Conservation (phyloP, 176 grass and related monocot genomes). For the Aegilops bicornis region DNA sequence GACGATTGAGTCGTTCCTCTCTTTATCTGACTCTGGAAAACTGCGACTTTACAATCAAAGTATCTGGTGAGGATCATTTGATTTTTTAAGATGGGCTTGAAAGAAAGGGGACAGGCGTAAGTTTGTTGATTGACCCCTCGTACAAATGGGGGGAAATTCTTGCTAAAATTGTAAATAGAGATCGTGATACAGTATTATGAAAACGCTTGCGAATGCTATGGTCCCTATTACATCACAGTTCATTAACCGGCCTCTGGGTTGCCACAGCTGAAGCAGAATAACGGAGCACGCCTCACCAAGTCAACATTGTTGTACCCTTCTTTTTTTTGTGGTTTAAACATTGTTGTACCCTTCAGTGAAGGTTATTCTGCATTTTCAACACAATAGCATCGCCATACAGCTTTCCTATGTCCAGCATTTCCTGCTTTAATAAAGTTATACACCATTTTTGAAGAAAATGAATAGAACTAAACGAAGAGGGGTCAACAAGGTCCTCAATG, state of each 20-base stretch:
- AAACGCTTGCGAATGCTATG: neutral
- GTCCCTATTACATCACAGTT: too few relatives aligned
- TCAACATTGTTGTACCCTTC: constrained; percentile 41
- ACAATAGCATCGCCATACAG: neutral
- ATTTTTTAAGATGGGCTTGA: neutral
- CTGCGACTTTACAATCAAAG: neutral
- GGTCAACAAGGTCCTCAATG: neutral
- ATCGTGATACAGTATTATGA: neutral
- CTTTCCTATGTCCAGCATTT: neutral
- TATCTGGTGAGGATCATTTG: neutral
- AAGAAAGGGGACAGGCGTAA: neutral
- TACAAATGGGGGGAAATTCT: neutral
- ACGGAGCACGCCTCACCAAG: constrained; percentile 13
- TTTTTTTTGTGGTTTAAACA: neutral
- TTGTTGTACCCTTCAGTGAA: constrained; percentile 27
- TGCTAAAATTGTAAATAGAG: neutral
- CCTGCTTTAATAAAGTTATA: too few relatives aligned
- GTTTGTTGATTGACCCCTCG: neutral
- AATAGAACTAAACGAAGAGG: too few relatives aligned
- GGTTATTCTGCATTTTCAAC: neutral
- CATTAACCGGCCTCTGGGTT: too few relatives aligned
- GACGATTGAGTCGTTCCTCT: neutral
- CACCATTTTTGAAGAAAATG: too few relatives aligned
- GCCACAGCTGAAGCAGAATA: constrained; percentile 49
- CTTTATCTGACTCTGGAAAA: neutral